These are phyloP conservation scores for Aspergillus cristatus DNA, from an alignment of 495 filamentous ascomycete species.

Conservation along the genomic window DNA sequence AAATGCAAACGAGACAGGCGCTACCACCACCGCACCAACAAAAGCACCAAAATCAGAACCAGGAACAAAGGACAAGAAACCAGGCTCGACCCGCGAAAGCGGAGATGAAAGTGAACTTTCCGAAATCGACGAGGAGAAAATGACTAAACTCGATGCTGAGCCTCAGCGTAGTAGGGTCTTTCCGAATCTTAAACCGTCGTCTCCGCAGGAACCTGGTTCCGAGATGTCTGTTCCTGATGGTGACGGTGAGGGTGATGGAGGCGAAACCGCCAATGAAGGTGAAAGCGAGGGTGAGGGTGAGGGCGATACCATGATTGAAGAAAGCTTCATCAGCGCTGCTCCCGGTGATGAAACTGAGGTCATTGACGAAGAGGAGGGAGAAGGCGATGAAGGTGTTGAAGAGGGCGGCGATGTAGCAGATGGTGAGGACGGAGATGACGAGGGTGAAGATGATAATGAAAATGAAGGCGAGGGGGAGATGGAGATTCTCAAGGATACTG, in stretches of 20 bases:
- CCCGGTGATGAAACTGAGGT: conserved; percentile 10
- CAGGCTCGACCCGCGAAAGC: conserved; percentile 46
- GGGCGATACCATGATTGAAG: conserved; percentile 19
- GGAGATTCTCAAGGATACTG: conserved; percentile 14
- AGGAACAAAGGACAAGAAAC: no score
- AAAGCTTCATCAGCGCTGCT: conserved; percentile 9
- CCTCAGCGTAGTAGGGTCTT: conserved; percentile 24
- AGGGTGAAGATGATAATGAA: conserved; percentile 13
- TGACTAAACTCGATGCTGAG: conserved; percentile 31
- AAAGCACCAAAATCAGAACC: conserved; percentile 1
- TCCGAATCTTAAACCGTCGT: conserved; percentile 24
- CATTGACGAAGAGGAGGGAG: conserved; percentile 21
- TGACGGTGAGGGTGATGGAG: conserved; percentile 15
- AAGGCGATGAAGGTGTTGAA: conserved; percentile 61
- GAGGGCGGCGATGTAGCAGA: conserved; percentile 42
- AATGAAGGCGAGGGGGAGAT: conserved; percentile 20
- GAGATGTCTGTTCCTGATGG: conserved; percentile 19
- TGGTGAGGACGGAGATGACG: neutral
- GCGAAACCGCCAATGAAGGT: neutral
- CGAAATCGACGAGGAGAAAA: conserved; percentile 49
- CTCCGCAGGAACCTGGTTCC: conserved; percentile 7
- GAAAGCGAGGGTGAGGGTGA: conserved; percentile 9
- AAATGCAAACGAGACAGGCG: neutral
- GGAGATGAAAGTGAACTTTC: conserved; percentile 78
- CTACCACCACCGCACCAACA: conserved; percentile 4